Percentiles rank a stretch among this genome's conserved stretches.
Evolutionary conservation across 805 yeast species (phyloP).

Genomic region (Yamadazyma ubonensis): DNA sequence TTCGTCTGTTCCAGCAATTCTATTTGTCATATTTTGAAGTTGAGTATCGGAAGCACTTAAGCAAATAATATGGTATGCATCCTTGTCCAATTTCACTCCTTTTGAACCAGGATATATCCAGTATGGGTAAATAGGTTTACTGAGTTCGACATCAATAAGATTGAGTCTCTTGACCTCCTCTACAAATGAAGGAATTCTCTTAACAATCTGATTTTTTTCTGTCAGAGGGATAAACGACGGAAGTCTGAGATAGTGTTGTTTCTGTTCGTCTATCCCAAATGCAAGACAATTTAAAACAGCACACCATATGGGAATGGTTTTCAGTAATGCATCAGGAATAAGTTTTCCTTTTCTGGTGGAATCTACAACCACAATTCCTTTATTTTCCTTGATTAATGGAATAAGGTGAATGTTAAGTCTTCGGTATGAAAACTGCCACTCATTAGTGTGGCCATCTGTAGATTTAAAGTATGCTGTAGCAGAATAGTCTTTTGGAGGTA

Average conservation of each 20-base stretch:
- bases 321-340: conserved; percentile 84
- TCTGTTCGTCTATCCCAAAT: conserved; percentile 29
- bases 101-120: conserved; percentile 16
- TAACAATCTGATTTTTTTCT: conserved; percentile 53
- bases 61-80: conserved; percentile 11
- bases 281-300: conserved; percentile 64
- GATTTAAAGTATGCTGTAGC: conserved; percentile 77
- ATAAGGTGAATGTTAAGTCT: conserved; percentile 74
- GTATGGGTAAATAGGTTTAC: conserved; percentile 13
- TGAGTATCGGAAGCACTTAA: conserved; percentile 13
- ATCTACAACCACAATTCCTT: conserved; percentile 67
- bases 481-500: conserved; percentile 39
- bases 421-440: conserved; percentile 76
- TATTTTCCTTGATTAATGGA: conserved; percentile 38
- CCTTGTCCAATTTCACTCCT: not conserved
- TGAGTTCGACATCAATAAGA: conserved; percentile 5
- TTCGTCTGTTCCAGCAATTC: conserved; percentile 3
- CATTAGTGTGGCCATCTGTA: conserved; percentile 84
- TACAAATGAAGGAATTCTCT: conserved; percentile 49
- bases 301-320: conserved; percentile 91
- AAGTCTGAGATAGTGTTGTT: conserved; percentile 9
- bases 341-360: conserved; percentile 83
- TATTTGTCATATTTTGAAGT: conserved; percentile 6
- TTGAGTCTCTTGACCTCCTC: conserved; percentile 32
- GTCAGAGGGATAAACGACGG: conserved; percentile 48